These are phyloP conservation scores for Salix dunnii DNA, from an alignment of 345 rosid species.

Conservation along the genomic window DNA sequence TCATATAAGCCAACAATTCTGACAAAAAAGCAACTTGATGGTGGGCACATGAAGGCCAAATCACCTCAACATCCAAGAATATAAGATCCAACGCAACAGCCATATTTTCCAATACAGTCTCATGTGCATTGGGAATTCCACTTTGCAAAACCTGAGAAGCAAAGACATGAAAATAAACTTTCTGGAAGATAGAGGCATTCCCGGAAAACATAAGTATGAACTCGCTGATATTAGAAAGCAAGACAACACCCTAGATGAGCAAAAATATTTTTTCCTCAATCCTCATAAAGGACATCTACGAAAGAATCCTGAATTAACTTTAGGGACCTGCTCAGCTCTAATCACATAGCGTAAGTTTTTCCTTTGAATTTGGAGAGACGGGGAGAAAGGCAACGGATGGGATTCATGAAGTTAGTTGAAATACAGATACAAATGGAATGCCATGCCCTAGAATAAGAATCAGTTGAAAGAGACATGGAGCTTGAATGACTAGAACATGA, in stretches of 20 bases:
- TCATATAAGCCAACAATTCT: slow-evolving; percentile 10
- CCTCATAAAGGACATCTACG: background rate
- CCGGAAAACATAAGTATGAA: background rate
- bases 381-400: background rate
- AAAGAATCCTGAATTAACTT: background rate
- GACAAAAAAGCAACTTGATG: slow-evolving; percentile 16
- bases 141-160: slow-evolving; percentile 66
- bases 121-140: slow-evolving; percentile 54
- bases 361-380: background rate
- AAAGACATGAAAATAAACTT: background rate
- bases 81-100: slow-evolving; percentile 70
- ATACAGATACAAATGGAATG: background rate
- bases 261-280: background rate
- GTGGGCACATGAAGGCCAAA: slow-evolving; percentile 1
- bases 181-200: background rate
- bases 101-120: slow-evolving; percentile 75
- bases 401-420: background rate
- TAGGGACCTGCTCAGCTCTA: background rate
- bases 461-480: too few relatives aligned
- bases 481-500: background rate
- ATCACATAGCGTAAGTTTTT: background rate
- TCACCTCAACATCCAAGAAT: slow-evolving; percentile 82
- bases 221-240: background rate
- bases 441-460: background rate
- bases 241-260: slow-evolving; percentile 1